Conservation (phyloP, 148 eudicot genomes). For the Chenopodium suecicum region DNA sequence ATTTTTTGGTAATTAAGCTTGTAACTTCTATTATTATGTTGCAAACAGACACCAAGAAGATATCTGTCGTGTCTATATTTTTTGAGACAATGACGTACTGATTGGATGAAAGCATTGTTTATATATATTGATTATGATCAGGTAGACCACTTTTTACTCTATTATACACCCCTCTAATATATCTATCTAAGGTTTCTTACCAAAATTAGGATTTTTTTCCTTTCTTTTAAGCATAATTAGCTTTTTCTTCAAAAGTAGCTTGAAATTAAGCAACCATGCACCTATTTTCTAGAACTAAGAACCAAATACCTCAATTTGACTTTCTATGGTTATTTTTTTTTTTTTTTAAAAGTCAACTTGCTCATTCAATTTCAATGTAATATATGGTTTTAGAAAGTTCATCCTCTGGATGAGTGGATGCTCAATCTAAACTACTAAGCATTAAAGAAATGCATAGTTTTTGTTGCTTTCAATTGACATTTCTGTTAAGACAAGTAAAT, state of each 20-base stretch:
- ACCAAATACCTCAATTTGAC: neutral
- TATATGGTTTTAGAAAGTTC: neutral
- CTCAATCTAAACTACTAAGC: neutral
- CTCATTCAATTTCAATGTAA: neutral
- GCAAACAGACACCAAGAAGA: constrained; percentile 49
- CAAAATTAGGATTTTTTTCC: neutral
- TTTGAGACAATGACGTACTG: constrained; percentile 99
- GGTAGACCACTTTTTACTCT: constrained; percentile 36
- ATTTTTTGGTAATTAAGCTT: too few species aligned
- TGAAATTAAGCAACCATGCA: neutral
- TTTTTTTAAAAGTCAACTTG: neutral
- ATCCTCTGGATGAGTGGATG: neutral
- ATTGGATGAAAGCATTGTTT: constrained; percentile 85
- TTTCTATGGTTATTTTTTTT: too few species aligned
- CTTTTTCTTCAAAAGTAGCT: neutral
- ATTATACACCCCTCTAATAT: too few species aligned
- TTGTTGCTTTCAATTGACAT: neutral
- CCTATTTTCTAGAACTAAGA: neutral
- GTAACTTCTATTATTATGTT: too few species aligned
- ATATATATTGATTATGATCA: constrained; percentile 84
- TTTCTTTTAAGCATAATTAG: neutral
- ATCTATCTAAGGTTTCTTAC: too few species aligned
- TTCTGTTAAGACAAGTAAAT: neutral
- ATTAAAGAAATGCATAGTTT: neutral
- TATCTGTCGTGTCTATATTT: constrained; percentile 90